phyloP scores from a whole-genome alignment of 2,329 filamentous ascomycete genomes.

The Cryphonectria parasitica region DNA sequence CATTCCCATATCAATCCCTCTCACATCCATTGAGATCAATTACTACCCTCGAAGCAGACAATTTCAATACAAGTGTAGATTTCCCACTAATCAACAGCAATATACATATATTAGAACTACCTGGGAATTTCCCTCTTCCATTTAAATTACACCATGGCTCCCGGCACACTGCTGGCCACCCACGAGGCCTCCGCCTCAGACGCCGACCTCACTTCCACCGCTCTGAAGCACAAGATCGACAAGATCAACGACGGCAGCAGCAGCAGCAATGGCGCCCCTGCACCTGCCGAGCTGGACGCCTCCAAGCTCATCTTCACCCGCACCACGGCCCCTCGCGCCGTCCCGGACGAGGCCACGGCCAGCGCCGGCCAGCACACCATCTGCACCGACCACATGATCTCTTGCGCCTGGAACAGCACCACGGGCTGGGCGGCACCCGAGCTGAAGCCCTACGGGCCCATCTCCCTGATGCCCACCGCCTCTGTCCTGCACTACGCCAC shows the following conservation, averaged over 20 bases:
- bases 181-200: slow-evolving; percentile 47
- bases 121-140: not conserved
- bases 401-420: slow-evolving; percentile 62
- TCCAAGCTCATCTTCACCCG: slow-evolving; percentile 62
- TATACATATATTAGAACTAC: not conserved
- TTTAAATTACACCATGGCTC: slow-evolving; percentile 33
- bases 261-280: slow-evolving; percentile 45
- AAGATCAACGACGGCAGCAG: slow-evolving; percentile 35
- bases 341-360: slow-evolving; percentile 55
- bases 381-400: slow-evolving; percentile 89
- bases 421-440: slow-evolving; percentile 75
- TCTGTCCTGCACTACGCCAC: slow-evolving; percentile 87
- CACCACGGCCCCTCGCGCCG: slow-evolving; percentile 54
- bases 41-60: not conserved
- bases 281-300: slow-evolving; percentile 63
- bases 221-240: slow-evolving; percentile 54
- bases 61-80: not conserved
- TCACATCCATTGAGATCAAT: not conserved
- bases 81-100: not conserved
- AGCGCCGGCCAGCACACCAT: slow-evolving; percentile 55
- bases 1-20: not conserved
- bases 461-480: slow-evolving; percentile 79
- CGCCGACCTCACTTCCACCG: slow-evolving; percentile 55
- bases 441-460: slow-evolving; percentile 75
- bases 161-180: slow-evolving; percentile 40